Evolutionary conservation across 345 rosid genomes (phyloP).

Genomic region (Gynandropsis gynandra): DNA sequence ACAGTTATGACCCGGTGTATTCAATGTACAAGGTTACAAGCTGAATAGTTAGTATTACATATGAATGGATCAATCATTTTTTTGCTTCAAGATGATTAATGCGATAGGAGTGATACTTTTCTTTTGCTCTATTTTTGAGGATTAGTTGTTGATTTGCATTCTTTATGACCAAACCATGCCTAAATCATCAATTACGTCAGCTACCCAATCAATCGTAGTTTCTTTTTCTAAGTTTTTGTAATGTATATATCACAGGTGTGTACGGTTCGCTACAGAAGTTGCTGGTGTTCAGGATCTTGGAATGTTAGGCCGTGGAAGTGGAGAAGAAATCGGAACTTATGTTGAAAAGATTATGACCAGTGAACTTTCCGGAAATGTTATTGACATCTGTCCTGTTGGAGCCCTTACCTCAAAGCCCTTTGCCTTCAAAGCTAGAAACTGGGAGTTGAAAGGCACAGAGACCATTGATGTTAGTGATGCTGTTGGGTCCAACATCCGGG

Average conservation of each 20-base stretch:
- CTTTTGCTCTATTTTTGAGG: too few species aligned
- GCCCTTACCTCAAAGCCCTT: conserved; percentile 97
- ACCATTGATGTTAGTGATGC: conserved; percentile 94
- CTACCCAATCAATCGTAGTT: conserved; percentile 11
- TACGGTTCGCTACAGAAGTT: conserved; percentile 93
- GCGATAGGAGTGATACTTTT: too few species aligned
- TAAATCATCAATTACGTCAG: too few species aligned
- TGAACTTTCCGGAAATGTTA: conserved; percentile 97
- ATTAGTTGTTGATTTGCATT: too few species aligned
- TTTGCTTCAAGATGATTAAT: too few species aligned
- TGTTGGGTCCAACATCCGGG: conserved; percentile 92
- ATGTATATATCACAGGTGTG: conserved; percentile 48
- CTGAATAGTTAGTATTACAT: neutral
- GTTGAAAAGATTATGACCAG: conserved; percentile 99
- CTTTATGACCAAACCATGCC: too few species aligned
- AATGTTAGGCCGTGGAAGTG: conserved; percentile 97
- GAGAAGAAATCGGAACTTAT: conserved; percentile 99
- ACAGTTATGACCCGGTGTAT: conserved; percentile 99
- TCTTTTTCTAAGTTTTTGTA: conserved; percentile 16
- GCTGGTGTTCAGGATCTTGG: conserved; percentile 99
- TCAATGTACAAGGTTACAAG: conserved; percentile 85
- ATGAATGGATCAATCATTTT: neutral
- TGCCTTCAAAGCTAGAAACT: conserved; percentile 97
- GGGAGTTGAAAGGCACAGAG: conserved; percentile 98
- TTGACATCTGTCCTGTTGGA: conserved; percentile 98